phyloP scores from a whole-genome alignment of 805 yeast species.

The Ogataea allantospora region DNA sequence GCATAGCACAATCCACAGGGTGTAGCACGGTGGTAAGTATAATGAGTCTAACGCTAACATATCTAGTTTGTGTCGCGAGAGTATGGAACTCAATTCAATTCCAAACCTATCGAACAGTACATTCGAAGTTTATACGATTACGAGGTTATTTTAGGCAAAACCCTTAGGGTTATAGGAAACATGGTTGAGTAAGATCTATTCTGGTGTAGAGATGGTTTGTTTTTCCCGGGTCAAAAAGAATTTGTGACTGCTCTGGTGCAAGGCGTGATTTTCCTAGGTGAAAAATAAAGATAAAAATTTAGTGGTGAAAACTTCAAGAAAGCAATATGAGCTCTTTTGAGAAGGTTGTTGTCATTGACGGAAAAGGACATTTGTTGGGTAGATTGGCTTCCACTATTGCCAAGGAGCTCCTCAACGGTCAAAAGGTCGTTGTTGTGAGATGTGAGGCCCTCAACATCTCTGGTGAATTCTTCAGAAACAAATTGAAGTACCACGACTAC shows the following conservation, averaged over 20 bases:
- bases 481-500: slow-evolving; percentile 99
- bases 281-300: slow-evolving; percentile 12
- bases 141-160: slow-evolving; percentile 14
- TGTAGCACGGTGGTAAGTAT: slow-evolving; percentile 26
- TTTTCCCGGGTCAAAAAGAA: background rate
- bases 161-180: background rate
- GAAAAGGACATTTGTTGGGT: slow-evolving; percentile 99
- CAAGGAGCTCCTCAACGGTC: slow-evolving; percentile 97
- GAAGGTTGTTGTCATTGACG: slow-evolving; percentile 98
- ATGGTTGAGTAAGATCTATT: background rate
- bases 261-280: slow-evolving; percentile 7
- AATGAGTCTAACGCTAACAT: slow-evolving; percentile 1
- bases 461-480: slow-evolving; percentile 99
- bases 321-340: slow-evolving; percentile 77
- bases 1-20: slow-evolving; percentile 20
- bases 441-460: slow-evolving; percentile 97
- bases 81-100: slow-evolving; percentile 13
- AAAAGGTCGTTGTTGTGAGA: slow-evolving; percentile 96
- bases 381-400: slow-evolving; percentile 99
- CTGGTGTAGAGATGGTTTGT: slow-evolving; percentile 5
- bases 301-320: slow-evolving; percentile 13
- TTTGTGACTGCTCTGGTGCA: slow-evolving; percentile 11
- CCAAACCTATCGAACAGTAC: slow-evolving; percentile 22
- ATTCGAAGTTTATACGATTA: slow-evolving; percentile 25
- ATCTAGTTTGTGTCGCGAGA: slow-evolving; percentile 20